Evolutionary conservation across 495 filamentous ascomycete genomes (phyloP), one percentile per base, ranked within the genome.

Genomic region (Xylaria telfairii): DNA sequence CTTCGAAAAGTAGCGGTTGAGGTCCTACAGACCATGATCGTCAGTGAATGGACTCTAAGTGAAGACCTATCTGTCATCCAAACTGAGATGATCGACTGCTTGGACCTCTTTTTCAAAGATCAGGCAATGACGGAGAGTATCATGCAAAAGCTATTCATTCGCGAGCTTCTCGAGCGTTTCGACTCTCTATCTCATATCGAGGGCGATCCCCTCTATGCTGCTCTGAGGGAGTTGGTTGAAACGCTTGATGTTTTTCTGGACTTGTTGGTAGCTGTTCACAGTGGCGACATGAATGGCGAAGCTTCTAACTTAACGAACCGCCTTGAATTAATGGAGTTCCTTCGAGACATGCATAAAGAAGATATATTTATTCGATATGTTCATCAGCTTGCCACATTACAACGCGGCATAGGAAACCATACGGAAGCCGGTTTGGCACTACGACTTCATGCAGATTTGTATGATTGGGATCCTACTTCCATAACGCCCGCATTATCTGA

Each of bases 291-390:
- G 24, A 89, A 87, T 1, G 68, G 61, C 49, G 89, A 96, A 73
- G 92, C 94, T 19, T 91, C 90, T 54, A 87, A 90, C 69, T 88
- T 94, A 61, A 90, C 96, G 76, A 92, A 98, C 77, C 93, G 93
- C 1, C 85, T 98, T 57, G 89, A 93, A 74, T 81, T 99, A 46
- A 97, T 98, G 96, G 93, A 97, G 72, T 98, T 97, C 82, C 88
- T 98, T 79, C 91, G 93, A 77, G 95, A 98, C 77, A 96, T 97
- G 93, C 92, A 95, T 72, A 96, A 96, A 76, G 94, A 97, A 78
- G 94, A 97, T 76, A 97, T 98, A 71, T 99, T 95, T 78, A 92
- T 97, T 73, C 91, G 94, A 68, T 98, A 98, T 76, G 95, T 98
- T 30, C 96, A 99, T 76, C 94, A 97, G 78, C 86, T 99, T 3